Base-by-base conservation (phyloP, 2,329 filamentous ascomycete species). In the Fusarium vanettenii region DNA sequence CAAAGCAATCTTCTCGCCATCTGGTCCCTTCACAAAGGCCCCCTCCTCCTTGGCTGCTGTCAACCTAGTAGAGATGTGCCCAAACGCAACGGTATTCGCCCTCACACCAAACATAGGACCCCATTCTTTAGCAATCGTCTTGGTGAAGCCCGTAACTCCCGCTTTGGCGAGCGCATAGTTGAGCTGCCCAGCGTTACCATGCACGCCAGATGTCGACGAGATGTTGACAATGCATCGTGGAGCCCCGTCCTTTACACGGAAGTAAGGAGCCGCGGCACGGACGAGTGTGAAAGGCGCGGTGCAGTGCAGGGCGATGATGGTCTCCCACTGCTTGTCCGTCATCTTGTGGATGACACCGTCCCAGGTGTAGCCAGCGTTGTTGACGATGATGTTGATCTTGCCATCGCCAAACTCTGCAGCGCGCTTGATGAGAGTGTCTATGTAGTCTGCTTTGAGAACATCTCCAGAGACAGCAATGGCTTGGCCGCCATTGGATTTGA, bases 261-360 rank as follows among this genome's bases (percentile, higher is more conserved):
- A 97, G 84, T 94, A 97, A 25, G 94, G 94, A 0, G 94, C 93
- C 1, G 94, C 94, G 55, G 92, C 92, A 64, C 95, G 90, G 71
- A 97, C 87, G 63, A 97, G 91, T 81, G 92, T 92, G 88, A 98
- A 97, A 13, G 95, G 95, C 3, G 93, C 94, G 14, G 94, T 97
- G 81, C 90, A 92, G 87, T 97, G 95, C 57, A 97, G 88, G 25
- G 92, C 91, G 33, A 97, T 85, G 82, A 98, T 97, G 60, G 93
- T 95, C 72, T 97, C 93, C 94, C 94, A 97, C 87, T 97, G 94
- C 86, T 94, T 94, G 86, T 97, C 94, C 18, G 92, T 93, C 87
- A 95, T 96, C 88, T 97, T 97, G 87, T 97, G 94, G 76, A 97
- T 95, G 43, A 97, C 94, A 8, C 93, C 95, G 82, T 98, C 95